Evolutionary conservation across 768 basidiomycete species (phyloP).

Genomic region (Pleurotus eryngii): DNA sequence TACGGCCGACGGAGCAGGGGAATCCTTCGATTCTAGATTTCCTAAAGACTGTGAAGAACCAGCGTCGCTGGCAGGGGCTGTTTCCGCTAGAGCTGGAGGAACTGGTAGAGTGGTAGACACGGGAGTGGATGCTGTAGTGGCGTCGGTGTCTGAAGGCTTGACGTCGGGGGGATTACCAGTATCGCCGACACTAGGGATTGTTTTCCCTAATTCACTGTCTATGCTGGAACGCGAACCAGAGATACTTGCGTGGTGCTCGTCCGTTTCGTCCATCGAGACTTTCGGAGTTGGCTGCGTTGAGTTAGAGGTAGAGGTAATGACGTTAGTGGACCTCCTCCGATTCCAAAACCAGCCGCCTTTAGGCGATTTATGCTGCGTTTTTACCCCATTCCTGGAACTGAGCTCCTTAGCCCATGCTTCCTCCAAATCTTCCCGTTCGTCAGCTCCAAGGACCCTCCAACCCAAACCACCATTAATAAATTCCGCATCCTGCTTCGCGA

Average conservation of each 20-base stretch:
- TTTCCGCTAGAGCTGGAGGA: not conserved
- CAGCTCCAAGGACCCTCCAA: conserved; percentile 68
- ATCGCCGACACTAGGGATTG: not conserved
- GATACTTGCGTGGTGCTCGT: not conserved
- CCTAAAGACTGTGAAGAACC: conserved; percentile 13
- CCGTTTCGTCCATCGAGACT: not conserved
- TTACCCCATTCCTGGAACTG: not conserved
- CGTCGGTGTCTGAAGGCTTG: conserved; percentile 9
- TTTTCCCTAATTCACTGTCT: conserved; percentile 19
- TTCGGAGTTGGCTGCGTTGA: not conserved
- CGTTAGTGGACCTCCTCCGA: conserved; percentile 27
- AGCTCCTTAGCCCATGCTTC: conserved; percentile 6
- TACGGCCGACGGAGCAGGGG: conserved; percentile 60
- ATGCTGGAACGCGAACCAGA: conserved; percentile 23
- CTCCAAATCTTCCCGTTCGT: conserved; percentile 30
- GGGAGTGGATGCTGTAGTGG: conserved; percentile 6
- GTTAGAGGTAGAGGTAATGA: conserved; percentile 11
- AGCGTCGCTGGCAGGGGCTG: not conserved
- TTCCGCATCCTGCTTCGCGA: not conserved
- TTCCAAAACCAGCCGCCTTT: conserved; percentile 61
- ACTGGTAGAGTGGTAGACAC: conserved; percentile 1
- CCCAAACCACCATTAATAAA: conserved; percentile 38
- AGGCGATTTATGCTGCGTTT: not conserved
- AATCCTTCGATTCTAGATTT: conserved; percentile 7
- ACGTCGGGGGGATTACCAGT: conserved; percentile 4